A percentile compares a stretch with the other conserved stretches of the same genome.
Evolutionary conservation across 345 rosid genomes (phyloP).

Genomic region (Linum usitatissimum): DNA sequence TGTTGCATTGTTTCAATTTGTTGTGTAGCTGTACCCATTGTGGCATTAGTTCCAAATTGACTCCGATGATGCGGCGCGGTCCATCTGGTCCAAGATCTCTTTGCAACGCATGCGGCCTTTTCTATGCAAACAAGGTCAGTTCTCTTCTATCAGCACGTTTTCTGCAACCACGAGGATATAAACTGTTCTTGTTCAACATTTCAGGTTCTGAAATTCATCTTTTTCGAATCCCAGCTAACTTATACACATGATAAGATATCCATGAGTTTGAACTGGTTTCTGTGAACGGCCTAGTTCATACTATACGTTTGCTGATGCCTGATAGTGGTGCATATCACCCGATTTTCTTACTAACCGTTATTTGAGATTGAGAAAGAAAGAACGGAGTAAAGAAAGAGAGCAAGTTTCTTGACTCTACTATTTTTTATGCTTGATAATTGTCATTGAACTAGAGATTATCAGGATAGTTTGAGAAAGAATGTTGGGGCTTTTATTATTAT

Average conservation of each 20-base stretch:
- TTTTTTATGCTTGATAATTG: too few species aligned
- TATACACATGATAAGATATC: not conserved
- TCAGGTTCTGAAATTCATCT: not conserved
- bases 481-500: too few species aligned
- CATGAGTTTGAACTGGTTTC: not conserved
- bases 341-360: not conserved
- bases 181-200: not conserved
- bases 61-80: conserved; percentile 99
- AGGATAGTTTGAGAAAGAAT: too few species aligned
- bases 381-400: not conserved
- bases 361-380: not conserved
- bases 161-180: not conserved
- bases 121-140: conserved; percentile 82
- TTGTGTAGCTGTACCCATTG: conserved; percentile 75
- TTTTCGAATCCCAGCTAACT: not conserved
- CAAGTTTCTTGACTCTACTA: too few species aligned
- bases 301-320: not conserved
- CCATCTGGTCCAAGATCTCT: conserved; percentile 93
- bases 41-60: conserved; percentile 67
- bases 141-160: not conserved
- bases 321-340: not conserved
- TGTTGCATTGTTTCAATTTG: not conserved
- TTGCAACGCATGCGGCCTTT: conserved; percentile 98
- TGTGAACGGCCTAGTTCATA: not conserved
- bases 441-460: too few species aligned